Base-by-base conservation (phyloP, 192 early-diverging fungal genomes). In the Podila epigama region DNA sequence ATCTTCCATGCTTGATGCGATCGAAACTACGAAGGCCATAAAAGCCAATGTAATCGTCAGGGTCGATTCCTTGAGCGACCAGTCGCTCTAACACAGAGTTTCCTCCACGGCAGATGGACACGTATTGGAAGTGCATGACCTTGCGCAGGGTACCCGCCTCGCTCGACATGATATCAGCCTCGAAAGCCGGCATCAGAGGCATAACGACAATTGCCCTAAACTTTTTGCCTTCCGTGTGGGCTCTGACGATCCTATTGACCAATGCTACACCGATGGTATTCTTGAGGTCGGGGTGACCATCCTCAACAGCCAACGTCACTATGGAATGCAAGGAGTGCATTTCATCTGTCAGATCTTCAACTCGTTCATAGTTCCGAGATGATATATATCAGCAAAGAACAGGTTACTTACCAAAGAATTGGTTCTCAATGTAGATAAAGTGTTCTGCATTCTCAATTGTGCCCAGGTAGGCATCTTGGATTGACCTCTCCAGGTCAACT, bases 371-470 rank as follows among this genome's bases (percentile, higher is more conserved):
- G 27, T 6, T 37, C 12, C 16, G 1, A 15, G 22, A 16, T 28
- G 16, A n/a, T n/a, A n/a, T n/a, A n/a, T n/a, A 29, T 6, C 18
- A 28, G 12, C 22, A 2, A 4, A 8, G 27, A 13, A 28, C 16
- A 42, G 10, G 18, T 12, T 27, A 60, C 86, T 68, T 86, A 88
- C 87, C 89, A 79, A 97, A 97, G 84, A 97, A 97, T 71, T 97
- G 95, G 78, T 97, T 95, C 75, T 97, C 95, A 60, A 97, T 95
- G 81, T 97, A 97, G n/a, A 97, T 83, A 79, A 91, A 95, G 66
- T 97, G 94, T 67, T 93, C 84, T 18, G 95, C 90, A 33, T 86
- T 72, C 25, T 67, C 68, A 77, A 97, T 97, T 54, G 85, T 82
- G 42, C 89, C 81, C 62, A 91, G 67, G 72, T 97, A 97, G 16